Evolutionary conservation across 768 basidiomycete genomes (phyloP), one percentile per base, ranked within the genome.

Genomic region (Tylopilus sp.): DNA sequence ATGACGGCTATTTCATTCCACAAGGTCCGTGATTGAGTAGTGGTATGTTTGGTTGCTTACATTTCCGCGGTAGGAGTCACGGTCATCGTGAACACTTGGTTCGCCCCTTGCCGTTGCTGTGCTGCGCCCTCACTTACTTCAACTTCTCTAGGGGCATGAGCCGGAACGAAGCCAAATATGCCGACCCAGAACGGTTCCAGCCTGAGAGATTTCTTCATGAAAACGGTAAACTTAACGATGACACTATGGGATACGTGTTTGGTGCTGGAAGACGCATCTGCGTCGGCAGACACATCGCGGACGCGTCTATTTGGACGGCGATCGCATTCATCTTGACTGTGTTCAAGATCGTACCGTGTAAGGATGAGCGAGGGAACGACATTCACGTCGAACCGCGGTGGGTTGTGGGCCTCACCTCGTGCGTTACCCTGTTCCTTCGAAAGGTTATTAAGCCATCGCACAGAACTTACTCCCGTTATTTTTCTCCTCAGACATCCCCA

Each of bases 1-100:
- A 79, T 50, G 61, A 69, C 28, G 74, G 76, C n/a, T 79, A 79
- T 55, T 66, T 78, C 21, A 85, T 86, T 47, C 84, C 84, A 1
- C 72, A 75, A 61, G 84, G 83, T 66, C 14, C 9, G 66, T 63
- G 30, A 34, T 24, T 12, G 10, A 7, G n/a, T 16, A 4, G 10
- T 17, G 10, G 9, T 25, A 11, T 22, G 16, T n/a, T 41, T 11
- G 41, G 14, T 37, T 36, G 3, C 45, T 49, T 21, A 37, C 22
- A 6, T 21, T 26, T 43, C 13, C 16, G 22, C 3, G 17, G 22
- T 24, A 70, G 66, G 67, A 14, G 60, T 64, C 11, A 68, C 68
- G 34, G 53, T 69, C 45, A 61, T 69, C 34, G 62, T 63, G 60
- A 69, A 70, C 33, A 63, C 40, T 9, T 66, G 67, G 69, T 64